A percentile compares a stretch with the other conserved stretches of the same genome.
Evolutionary conservation across 768 basidiomycete genomes (phyloP).

Genomic region (Gyrodon lividus): DNA sequence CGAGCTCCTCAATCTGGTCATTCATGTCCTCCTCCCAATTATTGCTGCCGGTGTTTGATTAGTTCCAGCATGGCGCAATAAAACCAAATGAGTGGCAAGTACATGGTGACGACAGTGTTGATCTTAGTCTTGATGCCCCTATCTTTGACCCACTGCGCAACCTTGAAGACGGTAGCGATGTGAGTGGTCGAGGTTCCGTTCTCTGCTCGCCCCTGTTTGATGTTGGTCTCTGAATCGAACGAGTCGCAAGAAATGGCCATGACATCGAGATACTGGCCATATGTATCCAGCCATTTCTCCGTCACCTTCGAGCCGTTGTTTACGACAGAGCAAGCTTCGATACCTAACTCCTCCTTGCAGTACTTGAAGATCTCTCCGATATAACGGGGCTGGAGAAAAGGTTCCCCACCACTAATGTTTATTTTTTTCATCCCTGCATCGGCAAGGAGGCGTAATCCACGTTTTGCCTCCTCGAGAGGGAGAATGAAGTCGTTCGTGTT

Average conservation of each 20-base stretch:
- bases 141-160: slow-evolving; percentile 35
- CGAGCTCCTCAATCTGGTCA: slow-evolving; percentile 31
- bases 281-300: slow-evolving; percentile 39
- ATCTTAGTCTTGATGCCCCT: slow-evolving; percentile 39
- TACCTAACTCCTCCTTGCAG: slow-evolving; percentile 36
- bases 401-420: slow-evolving; percentile 39
- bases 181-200: slow-evolving; percentile 32
- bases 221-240: slow-evolving; percentile 37
- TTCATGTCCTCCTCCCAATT: slow-evolving; percentile 45
- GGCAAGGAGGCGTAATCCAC: slow-evolving; percentile 31
- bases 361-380: slow-evolving; percentile 39
- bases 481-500: slow-evolving; percentile 35
- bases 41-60: slow-evolving; percentile 18
- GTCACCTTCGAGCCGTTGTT: slow-evolving; percentile 42
- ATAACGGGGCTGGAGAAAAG: slow-evolving; percentile 37
- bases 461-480: slow-evolving; percentile 36
- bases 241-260: slow-evolving; percentile 45
- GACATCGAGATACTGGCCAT: slow-evolving; percentile 39
- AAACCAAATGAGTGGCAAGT: neutral
- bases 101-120: slow-evolving; percentile 35
- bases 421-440: slow-evolving; percentile 37
- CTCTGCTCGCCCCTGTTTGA: slow-evolving; percentile 34
- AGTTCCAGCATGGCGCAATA: neutral
- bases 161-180: slow-evolving; percentile 33
- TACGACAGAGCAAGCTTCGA: slow-evolving; percentile 37